These are phyloP conservation scores for Blastocystis sp. DNA, from an alignment of 352 stramenopile genomes.

Conservation along the genomic window DNA sequence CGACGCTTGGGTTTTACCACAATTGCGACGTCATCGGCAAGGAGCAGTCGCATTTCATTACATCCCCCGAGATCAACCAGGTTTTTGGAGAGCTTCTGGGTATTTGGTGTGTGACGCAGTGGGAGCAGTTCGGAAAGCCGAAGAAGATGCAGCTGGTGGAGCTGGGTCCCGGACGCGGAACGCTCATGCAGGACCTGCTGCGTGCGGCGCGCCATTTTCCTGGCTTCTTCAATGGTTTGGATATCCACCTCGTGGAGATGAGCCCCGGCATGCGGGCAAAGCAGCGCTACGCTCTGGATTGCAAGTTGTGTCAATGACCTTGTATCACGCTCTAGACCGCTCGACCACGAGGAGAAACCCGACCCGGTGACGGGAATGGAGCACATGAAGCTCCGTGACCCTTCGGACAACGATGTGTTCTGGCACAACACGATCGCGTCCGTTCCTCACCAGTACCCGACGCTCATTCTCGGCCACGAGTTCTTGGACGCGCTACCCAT, in stretches of 20 bases:
- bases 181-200: constrained; percentile 79
- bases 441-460: constrained; percentile 67
- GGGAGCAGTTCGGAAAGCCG: constrained; percentile 74
- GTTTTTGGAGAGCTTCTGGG: constrained; percentile 82
- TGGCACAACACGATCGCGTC: constrained; percentile 72
- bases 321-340: neutral
- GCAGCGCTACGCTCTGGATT: constrained; percentile 59
- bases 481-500: constrained; percentile 80
- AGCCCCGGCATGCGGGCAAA: constrained; percentile 63
- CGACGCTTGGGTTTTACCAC: constrained; percentile 76
- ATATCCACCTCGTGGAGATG: constrained; percentile 79
- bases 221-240: constrained; percentile 70
- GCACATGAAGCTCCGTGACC: constrained; percentile 37
- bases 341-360: neutral
- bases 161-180: constrained; percentile 69
- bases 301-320: constrained; percentile 16
- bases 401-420: constrained; percentile 9
- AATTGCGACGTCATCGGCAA: constrained; percentile 78
- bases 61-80: constrained; percentile 80
- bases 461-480: constrained; percentile 73
- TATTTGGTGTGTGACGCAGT: constrained; percentile 79
- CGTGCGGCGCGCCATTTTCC: constrained; percentile 72
- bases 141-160: constrained; percentile 73
- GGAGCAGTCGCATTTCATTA: constrained; percentile 79
- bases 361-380: constrained; percentile 27